These are phyloP conservation scores for Solidago caesia DNA, from an alignment of 129 eudicot genomes.

Conservation along the genomic window DNA sequence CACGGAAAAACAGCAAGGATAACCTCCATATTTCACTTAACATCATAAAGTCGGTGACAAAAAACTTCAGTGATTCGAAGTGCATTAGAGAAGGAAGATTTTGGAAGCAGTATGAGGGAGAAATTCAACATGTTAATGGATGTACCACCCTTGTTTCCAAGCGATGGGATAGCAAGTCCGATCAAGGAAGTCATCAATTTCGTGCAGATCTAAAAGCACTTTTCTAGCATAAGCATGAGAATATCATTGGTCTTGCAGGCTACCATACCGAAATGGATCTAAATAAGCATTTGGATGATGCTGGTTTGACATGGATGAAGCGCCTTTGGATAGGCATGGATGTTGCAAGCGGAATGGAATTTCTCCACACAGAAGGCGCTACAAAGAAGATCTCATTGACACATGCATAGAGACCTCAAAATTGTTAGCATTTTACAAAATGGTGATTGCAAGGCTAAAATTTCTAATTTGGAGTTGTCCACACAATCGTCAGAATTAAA, in stretches of 20 bases:
- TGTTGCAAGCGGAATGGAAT: background rate
- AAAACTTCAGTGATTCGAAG: background rate
- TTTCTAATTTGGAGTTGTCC: too few species aligned
- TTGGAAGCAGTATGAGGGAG: background rate
- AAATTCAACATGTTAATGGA: background rate
- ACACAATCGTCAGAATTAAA: too few species aligned
- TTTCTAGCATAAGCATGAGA: background rate
- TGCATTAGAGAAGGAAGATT: background rate
- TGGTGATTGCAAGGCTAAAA: too few species aligned
- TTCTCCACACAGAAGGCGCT: background rate
- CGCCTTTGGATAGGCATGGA: background rate
- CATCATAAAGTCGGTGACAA: too few species aligned
- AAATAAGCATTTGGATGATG: background rate
- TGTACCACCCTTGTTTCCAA: background rate
- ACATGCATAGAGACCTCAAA: too few species aligned
- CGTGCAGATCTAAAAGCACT: background rate
- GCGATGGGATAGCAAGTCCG: background rate
- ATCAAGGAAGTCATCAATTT: background rate
- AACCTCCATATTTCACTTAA: too few species aligned
- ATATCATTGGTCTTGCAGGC: background rate
- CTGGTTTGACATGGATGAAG: background rate
- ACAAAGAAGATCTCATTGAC: too few species aligned
- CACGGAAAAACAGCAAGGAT: too few species aligned
- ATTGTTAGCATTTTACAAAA: too few species aligned
- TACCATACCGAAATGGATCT: background rate